phyloP scores from a whole-genome alignment of 2,329 filamentous ascomycete genomes.

The Chaetomiaceae sp. region DNA sequence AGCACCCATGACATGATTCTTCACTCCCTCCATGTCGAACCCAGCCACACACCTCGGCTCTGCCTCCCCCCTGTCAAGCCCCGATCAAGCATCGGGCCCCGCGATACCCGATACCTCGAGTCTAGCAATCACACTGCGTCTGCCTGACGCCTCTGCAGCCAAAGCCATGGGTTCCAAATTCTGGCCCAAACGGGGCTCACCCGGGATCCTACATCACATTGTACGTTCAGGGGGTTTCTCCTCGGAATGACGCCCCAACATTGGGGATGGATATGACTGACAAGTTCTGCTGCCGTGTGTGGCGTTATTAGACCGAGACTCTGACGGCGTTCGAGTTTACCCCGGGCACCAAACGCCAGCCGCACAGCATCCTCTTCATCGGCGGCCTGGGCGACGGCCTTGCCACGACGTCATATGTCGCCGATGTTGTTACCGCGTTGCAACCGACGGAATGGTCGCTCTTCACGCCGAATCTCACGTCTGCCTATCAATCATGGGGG shows the following conservation, averaged over 20 bases:
- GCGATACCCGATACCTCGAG: neutral
- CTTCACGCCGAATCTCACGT: conserved; percentile 41
- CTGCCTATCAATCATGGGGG: conserved; percentile 51
- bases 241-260: neutral
- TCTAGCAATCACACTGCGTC: conserved; percentile 1
- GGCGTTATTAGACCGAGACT: conserved; percentile 38
- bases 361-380: conserved; percentile 58
- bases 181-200: conserved; percentile 33
- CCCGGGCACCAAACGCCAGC: conserved; percentile 29
- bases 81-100: neutral
- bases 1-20: neutral
- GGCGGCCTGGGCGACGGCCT: conserved; percentile 69
- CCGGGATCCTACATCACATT: conserved; percentile 34
- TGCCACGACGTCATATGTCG: conserved; percentile 57
- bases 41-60: neutral
- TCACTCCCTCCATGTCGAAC: neutral
- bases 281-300: neutral
- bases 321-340: conserved; percentile 38
- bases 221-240: conserved; percentile 18
- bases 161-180: conserved; percentile 30
- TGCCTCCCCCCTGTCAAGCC: neutral
- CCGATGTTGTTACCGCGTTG: conserved; percentile 51
- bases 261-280: neutral
- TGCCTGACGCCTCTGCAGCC: neutral
- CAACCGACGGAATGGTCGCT: conserved; percentile 45